Conservation (phyloP, 2,329 filamentous ascomycete species). For the Cladophialophora bantiana region DNA sequence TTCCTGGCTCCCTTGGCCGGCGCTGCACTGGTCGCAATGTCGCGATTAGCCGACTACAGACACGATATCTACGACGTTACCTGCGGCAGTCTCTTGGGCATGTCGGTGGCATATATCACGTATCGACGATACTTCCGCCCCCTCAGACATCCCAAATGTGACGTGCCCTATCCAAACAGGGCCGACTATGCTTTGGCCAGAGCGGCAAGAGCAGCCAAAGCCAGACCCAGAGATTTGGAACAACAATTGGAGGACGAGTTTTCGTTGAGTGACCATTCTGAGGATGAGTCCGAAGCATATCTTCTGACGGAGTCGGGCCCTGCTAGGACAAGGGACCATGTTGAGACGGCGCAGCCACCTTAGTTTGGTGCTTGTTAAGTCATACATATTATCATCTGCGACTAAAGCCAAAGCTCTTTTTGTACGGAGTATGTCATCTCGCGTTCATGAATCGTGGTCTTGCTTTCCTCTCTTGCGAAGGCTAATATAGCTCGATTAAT, state of each 20-base stretch:
- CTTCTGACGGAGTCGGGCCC: constrained; percentile 27
- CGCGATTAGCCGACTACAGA: constrained; percentile 68
- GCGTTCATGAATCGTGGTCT: neutral
- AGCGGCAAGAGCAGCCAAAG: constrained; percentile 11
- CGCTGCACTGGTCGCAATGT: constrained; percentile 67
- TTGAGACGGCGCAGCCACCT: constrained; percentile 17
- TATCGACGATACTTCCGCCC: constrained; percentile 68
- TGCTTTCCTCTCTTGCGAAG: neutral
- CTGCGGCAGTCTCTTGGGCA: constrained; percentile 61
- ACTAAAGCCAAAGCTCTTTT: constrained; percentile 1
- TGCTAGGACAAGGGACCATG: constrained; percentile 8
- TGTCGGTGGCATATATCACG: constrained; percentile 62
- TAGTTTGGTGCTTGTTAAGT: constrained; percentile 21
- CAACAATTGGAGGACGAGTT: constrained; percentile 34
- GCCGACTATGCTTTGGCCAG: constrained; percentile 29
- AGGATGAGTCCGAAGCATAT: constrained; percentile 32
- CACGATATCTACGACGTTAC: constrained; percentile 71
- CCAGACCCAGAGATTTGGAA: constrained; percentile 33
- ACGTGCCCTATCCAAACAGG: constrained; percentile 54
- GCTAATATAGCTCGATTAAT: neutral
- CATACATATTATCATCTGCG: constrained; percentile 4
- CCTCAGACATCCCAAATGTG: constrained; percentile 58
- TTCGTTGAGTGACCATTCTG: constrained; percentile 36
- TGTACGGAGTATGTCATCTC: neutral
- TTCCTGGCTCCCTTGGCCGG: constrained; percentile 63